phyloP scores from a whole-genome alignment of 495 filamentous ascomycete genomes.

The Xylaria sp. region DNA sequence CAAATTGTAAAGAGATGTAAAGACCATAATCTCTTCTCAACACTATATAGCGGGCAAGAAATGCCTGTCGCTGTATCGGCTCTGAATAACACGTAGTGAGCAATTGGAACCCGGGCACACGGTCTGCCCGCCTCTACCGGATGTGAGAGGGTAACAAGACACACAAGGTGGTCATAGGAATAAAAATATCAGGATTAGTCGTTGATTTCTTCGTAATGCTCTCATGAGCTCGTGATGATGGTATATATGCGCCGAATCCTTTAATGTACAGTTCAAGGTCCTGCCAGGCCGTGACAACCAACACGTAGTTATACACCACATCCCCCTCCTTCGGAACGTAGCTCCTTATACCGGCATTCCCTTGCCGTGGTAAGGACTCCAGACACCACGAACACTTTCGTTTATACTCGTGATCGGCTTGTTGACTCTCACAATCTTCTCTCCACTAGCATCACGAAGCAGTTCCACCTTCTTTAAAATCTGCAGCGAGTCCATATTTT shows the following conservation, averaged over 20 bases:
- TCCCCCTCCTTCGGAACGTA: neutral
- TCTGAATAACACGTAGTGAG: neutral
- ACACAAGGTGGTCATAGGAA: neutral
- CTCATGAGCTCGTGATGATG: slow-evolving; percentile 15
- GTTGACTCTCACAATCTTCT: slow-evolving; percentile 79
- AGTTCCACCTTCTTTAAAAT: slow-evolving; percentile 82
- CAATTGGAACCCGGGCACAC: neutral
- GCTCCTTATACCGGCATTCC: slow-evolving; percentile 50
- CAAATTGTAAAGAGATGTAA: slow-evolving; percentile 46
- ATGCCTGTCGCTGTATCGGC: slow-evolving; percentile 4
- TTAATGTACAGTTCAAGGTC: slow-evolving; percentile 27
- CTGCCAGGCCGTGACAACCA: slow-evolving; percentile 2
- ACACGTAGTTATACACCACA: slow-evolving; percentile 7
- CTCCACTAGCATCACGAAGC: slow-evolving; percentile 82
- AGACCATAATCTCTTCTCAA: neutral
- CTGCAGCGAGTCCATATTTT: slow-evolving; percentile 80
- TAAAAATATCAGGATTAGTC: neutral
- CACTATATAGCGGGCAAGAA: neutral
- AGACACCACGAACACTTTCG: slow-evolving; percentile 92
- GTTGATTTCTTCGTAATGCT: slow-evolving; percentile 12
- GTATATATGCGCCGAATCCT: slow-evolving; percentile 27
- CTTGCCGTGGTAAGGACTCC: slow-evolving; percentile 88
- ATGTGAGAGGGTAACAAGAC: neutral
- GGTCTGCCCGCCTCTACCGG: neutral
- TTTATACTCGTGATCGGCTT: slow-evolving; percentile 88